Evolutionary conservation across 73 alveolate species (phyloP).

Genomic region (Paramecium caudatum): DNA sequence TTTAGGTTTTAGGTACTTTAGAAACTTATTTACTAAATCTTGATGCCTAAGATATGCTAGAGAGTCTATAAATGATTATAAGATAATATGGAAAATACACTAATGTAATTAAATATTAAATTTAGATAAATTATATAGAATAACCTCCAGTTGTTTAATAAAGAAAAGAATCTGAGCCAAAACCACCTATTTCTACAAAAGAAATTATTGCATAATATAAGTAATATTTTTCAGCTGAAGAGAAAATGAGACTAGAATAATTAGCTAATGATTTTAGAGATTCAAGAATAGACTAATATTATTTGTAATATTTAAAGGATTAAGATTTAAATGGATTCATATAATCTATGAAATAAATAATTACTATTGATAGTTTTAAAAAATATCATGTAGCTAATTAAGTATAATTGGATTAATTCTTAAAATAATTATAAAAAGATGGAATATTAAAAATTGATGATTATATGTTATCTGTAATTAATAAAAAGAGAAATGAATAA

Average conservation of each 20-base stretch:
- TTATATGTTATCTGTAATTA: background rate
- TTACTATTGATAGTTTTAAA: background rate
- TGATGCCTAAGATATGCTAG: constrained; percentile 63
- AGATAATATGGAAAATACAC: constrained; percentile 20
- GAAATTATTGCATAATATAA: background rate
- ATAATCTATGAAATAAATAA: background rate
- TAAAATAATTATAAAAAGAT: constrained; percentile 13
- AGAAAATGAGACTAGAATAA: constrained; percentile 26
- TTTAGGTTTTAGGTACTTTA: constrained; percentile 36
- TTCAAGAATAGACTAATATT: background rate
- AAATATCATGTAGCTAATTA: background rate
- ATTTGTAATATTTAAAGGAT: background rate
- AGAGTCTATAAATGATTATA: constrained; percentile 12
- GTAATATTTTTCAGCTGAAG: constrained; percentile 51
- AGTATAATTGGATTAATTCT: background rate
- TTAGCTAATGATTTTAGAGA: constrained; percentile 36
- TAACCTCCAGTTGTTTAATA: background rate
- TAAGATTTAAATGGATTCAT: constrained; percentile 46
- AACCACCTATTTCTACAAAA: constrained; percentile 5
- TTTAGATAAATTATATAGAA: background rate
- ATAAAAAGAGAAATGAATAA: constrained; percentile 3
- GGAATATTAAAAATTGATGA: constrained; percentile 17
- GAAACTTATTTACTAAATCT: constrained; percentile 26
- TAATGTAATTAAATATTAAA: background rate
- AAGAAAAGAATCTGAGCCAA: background rate